Evolutionary conservation across 345 rosid species (phyloP).

Genomic region (Limnanthes douglasii): DNA sequence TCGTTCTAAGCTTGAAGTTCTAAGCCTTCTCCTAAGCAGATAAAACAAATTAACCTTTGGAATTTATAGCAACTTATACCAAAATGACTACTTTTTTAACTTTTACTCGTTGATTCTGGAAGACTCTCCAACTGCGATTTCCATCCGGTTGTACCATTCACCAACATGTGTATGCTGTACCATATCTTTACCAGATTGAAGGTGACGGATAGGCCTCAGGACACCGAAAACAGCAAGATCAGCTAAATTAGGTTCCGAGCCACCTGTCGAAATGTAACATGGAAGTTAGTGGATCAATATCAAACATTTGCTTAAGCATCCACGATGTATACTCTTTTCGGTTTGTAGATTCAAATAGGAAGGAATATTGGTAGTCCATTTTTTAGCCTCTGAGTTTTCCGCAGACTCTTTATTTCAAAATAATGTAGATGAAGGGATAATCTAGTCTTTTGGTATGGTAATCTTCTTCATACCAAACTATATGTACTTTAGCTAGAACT

Average conservation of each 20-base stretch:
- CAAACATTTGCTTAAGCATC: too few relatives aligned
- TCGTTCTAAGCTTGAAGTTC: too few relatives aligned
- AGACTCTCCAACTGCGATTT: constrained; percentile 51
- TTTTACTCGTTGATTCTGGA: constrained; percentile 28
- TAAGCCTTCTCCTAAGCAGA: too few relatives aligned
- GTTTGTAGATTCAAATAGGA: constrained; percentile 1
- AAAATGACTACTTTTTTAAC: too few relatives aligned
- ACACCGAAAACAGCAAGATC: constrained; percentile 91
- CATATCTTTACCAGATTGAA: constrained; percentile 79
- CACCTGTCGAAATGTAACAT: constrained; percentile 29
- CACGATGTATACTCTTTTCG: too few relatives aligned
- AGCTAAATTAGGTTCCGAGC: constrained; percentile 67
- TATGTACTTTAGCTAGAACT: too few relatives aligned
- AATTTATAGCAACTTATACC: too few relatives aligned
- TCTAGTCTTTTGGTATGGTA: too few relatives aligned
- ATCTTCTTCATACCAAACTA: background rate
- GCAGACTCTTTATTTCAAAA: background rate
- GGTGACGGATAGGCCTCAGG: constrained; percentile 75
- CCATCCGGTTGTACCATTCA: constrained; percentile 78
- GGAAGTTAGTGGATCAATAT: background rate
- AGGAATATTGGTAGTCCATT: constrained; percentile 3
- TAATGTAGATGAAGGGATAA: too few relatives aligned
- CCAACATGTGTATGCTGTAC: constrained; percentile 76
- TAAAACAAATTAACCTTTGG: too few relatives aligned
- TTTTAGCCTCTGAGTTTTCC: background rate